phyloP scores from a whole-genome alignment of 768 basidiomycete species.

The Tulasnella calospora region DNA sequence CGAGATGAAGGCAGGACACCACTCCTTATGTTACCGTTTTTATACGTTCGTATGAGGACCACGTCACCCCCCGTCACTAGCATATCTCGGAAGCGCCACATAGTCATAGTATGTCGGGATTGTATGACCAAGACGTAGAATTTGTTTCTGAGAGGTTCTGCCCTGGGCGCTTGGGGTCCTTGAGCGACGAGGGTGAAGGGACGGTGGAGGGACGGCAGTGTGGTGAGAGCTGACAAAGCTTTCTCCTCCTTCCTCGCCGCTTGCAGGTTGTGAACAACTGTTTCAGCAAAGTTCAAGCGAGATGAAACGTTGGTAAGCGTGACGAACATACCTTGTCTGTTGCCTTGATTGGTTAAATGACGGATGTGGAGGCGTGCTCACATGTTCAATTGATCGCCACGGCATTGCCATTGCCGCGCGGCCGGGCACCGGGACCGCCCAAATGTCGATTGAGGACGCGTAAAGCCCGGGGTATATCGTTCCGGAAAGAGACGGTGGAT shows the following conservation, averaged over 20 bases:
- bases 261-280: background rate
- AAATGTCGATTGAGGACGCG: background rate
- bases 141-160: background rate
- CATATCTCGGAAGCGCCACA: background rate
- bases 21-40: background rate
- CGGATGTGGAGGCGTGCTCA: background rate
- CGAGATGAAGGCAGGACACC: background rate
- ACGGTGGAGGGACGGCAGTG: background rate
- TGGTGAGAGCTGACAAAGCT: background rate
- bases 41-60: background rate
- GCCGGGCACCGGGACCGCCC: background rate
- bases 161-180: background rate
- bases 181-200: background rate
- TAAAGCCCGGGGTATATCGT: background rate
- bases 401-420: background rate
- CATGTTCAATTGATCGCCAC: background rate
- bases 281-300: background rate
- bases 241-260: background rate
- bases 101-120: background rate
- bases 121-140: background rate
- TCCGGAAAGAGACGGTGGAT: background rate
- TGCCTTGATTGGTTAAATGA: background rate
- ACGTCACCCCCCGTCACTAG: background rate
- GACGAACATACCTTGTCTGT: background rate
- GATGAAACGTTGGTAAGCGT: background rate